A percentile compares a stretch with the other conserved stretches of the same genome.
phyloP scores from a whole-genome alignment of 225 moss, liverwort and hornwort species.

The Marchantia paleacea region DNA sequence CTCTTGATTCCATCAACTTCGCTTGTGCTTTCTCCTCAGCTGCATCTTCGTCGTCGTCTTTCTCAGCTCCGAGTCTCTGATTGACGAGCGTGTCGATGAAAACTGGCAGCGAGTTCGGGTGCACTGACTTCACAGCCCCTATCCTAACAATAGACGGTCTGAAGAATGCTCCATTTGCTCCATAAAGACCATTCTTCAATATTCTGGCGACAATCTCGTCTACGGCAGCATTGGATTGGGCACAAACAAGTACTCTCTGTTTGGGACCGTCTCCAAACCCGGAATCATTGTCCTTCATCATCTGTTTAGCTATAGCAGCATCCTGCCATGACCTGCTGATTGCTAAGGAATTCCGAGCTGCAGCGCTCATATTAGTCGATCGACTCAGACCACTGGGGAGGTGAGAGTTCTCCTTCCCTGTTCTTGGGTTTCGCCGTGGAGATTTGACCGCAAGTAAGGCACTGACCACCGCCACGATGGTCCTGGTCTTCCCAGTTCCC shows the following conservation, averaged over 20 bases:
- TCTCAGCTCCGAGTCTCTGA: conserved; percentile 65
- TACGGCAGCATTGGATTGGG: conserved; percentile 98
- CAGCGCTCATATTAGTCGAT: conserved; percentile 25
- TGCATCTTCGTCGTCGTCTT: conserved; percentile 35
- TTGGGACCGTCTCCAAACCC: conserved; percentile 46
- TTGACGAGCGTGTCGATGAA: conserved; percentile 87
- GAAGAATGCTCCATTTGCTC: conserved; percentile 61
- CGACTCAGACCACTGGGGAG: not conserved
- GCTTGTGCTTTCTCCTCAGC: conserved; percentile 50
- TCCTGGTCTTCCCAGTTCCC: conserved; percentile 95
- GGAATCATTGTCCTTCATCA: conserved; percentile 44
- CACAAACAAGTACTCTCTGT: conserved; percentile 78
- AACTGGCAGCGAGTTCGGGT: conserved; percentile 78
- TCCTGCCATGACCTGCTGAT: conserved; percentile 86
- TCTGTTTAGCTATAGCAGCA: conserved; percentile 75
- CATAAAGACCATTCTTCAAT: conserved; percentile 79
- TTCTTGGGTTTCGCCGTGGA: conserved; percentile 20
- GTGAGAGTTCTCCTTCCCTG: conserved; percentile 41
- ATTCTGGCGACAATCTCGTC: conserved; percentile 85
- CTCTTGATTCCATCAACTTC: conserved; percentile 49
- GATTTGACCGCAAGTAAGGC: conserved; percentile 64
- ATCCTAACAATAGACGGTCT: conserved; percentile 80
- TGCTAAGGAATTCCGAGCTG: conserved; percentile 58
- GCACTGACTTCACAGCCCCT: conserved; percentile 72
- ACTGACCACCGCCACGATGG: conserved; percentile 88